phyloP scores from a whole-genome alignment of 1,284 basidiomycete species.

The Austroboletus rostrupii region DNA sequence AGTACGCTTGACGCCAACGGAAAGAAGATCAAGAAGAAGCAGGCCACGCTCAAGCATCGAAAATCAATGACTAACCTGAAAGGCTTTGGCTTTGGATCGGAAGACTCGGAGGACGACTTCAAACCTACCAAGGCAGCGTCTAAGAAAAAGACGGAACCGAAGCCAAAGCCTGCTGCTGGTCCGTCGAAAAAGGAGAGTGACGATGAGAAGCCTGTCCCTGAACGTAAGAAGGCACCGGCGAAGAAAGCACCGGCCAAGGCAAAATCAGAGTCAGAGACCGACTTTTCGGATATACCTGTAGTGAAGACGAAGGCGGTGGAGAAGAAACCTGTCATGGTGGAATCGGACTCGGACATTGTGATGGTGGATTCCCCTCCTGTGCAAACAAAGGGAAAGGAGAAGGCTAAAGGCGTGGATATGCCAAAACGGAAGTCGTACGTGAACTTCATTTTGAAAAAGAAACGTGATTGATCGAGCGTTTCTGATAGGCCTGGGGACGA shows the following conservation, averaged over 20 bases:
- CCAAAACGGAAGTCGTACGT: constrained; percentile 57
- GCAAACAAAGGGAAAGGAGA: constrained; percentile 31
- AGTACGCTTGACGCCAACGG: constrained; percentile 50
- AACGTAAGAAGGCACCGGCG: constrained; percentile 29
- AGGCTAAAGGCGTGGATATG: constrained; percentile 37
- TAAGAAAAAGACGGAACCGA: constrained; percentile 39
- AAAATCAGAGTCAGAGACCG: constrained; percentile 37
- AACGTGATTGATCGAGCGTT: constrained; percentile 8
- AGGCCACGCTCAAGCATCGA: constrained; percentile 68
- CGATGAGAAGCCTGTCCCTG: constrained; percentile 27
- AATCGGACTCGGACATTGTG: constrained; percentile 33
- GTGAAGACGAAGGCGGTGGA: constrained; percentile 13
- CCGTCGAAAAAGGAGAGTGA: constrained; percentile 33
- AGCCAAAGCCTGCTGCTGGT: constrained; percentile 25
- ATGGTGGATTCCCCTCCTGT: constrained; percentile 25
- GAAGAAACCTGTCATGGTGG: constrained; percentile 20
- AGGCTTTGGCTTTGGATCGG: constrained; percentile 37
- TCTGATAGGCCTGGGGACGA: constrained; percentile 31
- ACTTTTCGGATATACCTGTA: constrained; percentile 23
- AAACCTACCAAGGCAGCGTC: constrained; percentile 63
- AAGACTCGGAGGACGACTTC: constrained; percentile 71
- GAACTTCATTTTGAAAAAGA: background rate
- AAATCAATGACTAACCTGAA: constrained; percentile 59
- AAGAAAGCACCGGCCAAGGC: constrained; percentile 30
- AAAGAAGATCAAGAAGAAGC: constrained; percentile 73